A percentile compares a stretch with the other conserved stretches of the same genome.
phyloP scores from a whole-genome alignment of 1,139 yeast genomes.

The Pichia sp. region DNA sequence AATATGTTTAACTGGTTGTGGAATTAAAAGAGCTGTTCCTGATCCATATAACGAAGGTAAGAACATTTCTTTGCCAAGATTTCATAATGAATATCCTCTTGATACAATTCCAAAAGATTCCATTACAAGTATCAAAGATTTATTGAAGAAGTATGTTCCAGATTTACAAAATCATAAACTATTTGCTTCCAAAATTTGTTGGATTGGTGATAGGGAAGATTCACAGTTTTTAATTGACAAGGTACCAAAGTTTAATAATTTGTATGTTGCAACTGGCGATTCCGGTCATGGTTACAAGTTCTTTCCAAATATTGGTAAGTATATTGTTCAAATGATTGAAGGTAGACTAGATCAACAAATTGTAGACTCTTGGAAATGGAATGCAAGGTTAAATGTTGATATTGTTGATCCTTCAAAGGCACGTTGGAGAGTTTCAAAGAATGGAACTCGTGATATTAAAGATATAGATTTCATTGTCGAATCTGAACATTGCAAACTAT shows the following conservation, averaged over 20 bases:
- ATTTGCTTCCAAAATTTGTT: slow-evolving; percentile 37
- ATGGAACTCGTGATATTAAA: slow-evolving; percentile 27
- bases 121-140: slow-evolving; percentile 12
- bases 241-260: slow-evolving; percentile 32
- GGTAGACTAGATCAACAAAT: slow-evolving; percentile 25
- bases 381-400: slow-evolving; percentile 15
- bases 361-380: slow-evolving; percentile 33
- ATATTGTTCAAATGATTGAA: slow-evolving; percentile 31
- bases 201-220: slow-evolving; percentile 43
- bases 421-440: slow-evolving; percentile 32
- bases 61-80: slow-evolving; percentile 35
- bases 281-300: slow-evolving; percentile 42
- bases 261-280: slow-evolving; percentile 35
- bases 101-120: slow-evolving; percentile 26
- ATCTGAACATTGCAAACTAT: slow-evolving; percentile 6
- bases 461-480: slow-evolving; percentile 23
- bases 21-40: slow-evolving; percentile 14
- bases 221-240: slow-evolving; percentile 39
- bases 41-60: slow-evolving; percentile 15
- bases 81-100: slow-evolving; percentile 28
- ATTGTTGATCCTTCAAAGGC: slow-evolving; percentile 28
- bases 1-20: slow-evolving; percentile 34
- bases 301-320: slow-evolving; percentile 39
- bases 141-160: slow-evolving; percentile 34
- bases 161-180: slow-evolving; percentile 35